Conservation (phyloP, 1,139 yeast genomes). For the Ogataea hybrid region DNA sequence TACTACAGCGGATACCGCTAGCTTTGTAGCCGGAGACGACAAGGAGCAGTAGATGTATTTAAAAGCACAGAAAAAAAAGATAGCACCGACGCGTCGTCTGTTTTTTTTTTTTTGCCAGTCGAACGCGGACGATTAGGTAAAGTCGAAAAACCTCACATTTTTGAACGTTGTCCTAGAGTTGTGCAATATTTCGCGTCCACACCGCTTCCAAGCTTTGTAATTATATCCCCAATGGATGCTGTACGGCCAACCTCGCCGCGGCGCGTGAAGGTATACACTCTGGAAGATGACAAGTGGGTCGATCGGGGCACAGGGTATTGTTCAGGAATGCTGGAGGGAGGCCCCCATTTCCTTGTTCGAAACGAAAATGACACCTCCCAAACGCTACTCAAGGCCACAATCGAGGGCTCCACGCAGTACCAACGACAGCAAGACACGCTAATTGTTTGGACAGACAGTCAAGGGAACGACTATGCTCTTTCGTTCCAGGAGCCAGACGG, state of each 20-base stretch:
- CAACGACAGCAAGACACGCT: conserved; percentile 94
- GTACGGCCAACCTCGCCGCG: conserved; percentile 45
- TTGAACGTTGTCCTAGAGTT: neutral
- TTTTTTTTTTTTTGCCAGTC: neutral
- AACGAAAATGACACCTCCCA: conserved; percentile 65
- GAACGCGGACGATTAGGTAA: conserved; percentile 2
- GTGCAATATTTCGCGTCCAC: neutral
- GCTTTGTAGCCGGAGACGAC: conserved; percentile 20
- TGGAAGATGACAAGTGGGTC: conserved; percentile 82
- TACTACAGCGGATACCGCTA: conserved; percentile 12
- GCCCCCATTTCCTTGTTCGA: conserved; percentile 67
- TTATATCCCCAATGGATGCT: conserved; percentile 14
- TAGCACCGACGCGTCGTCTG: conserved; percentile 6
- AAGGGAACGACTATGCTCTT: conserved; percentile 80
- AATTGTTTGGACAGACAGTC: conserved; percentile 87
- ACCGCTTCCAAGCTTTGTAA: conserved; percentile 1
- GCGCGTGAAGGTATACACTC: conserved; percentile 84
- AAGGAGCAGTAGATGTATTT: conserved; percentile 1
- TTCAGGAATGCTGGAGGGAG: conserved; percentile 57
- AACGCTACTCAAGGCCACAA: conserved; percentile 58
- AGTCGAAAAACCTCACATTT: conserved; percentile 3
- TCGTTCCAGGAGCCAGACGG: conserved; percentile 94
- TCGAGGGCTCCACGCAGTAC: conserved; percentile 77
- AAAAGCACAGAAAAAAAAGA: neutral
- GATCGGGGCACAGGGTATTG: conserved; percentile 95